Evolutionary conservation across 495 filamentous ascomycete genomes (phyloP).

Genomic region (Penicillium fimorum): DNA sequence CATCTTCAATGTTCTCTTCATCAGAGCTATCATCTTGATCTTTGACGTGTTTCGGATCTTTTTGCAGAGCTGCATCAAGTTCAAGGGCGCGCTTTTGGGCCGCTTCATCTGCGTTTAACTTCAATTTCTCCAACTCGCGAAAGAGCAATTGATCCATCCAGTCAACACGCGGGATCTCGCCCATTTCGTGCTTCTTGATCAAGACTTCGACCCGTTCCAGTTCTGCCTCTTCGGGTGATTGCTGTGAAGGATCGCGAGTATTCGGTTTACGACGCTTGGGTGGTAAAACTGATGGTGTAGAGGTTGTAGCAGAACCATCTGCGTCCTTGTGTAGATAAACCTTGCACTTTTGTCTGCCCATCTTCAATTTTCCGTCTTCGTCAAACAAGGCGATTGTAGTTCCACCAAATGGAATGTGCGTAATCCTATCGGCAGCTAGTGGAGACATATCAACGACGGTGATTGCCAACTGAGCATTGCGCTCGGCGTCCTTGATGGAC

Average conservation of each 20-base stretch:
- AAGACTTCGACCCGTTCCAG: constrained; percentile 78
- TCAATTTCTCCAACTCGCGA: constrained; percentile 75
- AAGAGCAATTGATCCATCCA: constrained; percentile 96
- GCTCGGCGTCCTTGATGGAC: constrained; percentile 72
- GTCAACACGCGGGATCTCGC: constrained; percentile 85
- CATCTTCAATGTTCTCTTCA: constrained; percentile 48
- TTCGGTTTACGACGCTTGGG: constrained; percentile 50
- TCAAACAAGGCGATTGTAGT: constrained; percentile 91
- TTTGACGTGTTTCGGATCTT: constrained; percentile 17
- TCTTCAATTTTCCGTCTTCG: constrained; percentile 81
- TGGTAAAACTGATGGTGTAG: constrained; percentile 66
- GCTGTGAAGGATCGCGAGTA: constrained; percentile 32
- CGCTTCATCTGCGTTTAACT: constrained; percentile 53
- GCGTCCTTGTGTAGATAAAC: constrained; percentile 78
- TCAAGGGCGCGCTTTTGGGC: constrained; percentile 37
- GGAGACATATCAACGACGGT: constrained; percentile 95
- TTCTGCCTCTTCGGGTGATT: constrained; percentile 66
- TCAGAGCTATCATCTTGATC: constrained; percentile 34
- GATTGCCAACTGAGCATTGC: constrained; percentile 80
- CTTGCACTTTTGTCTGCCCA: constrained; percentile 88
- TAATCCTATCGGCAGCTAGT: constrained; percentile 57
- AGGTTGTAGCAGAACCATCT: constrained; percentile 79
- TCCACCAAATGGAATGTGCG: constrained; percentile 89
- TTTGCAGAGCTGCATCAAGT: constrained; percentile 29
- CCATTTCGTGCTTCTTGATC: constrained; percentile 98